These are phyloP conservation scores for Triticum monococcum DNA, from an alignment of 176 grass and related monocot species.

Conservation along the genomic window DNA sequence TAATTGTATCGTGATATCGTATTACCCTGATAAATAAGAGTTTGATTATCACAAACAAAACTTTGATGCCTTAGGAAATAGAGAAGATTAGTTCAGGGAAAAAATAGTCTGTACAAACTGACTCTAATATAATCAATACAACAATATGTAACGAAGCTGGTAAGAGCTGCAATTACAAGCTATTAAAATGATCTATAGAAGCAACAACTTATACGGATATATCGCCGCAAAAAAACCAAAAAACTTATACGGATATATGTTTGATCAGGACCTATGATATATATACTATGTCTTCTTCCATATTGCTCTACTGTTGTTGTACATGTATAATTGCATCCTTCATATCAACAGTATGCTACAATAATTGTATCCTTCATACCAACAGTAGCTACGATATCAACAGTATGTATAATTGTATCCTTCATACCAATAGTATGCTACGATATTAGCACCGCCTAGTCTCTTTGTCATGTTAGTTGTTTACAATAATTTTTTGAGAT, in stretches of 20 bases:
- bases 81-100: neutral
- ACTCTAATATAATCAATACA: neutral
- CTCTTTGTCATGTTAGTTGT: neutral
- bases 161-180: neutral
- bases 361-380: no score
- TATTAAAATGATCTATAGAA: neutral
- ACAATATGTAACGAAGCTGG: neutral
- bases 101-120: neutral
- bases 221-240: no score
- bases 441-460: neutral
- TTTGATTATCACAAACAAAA: neutral
- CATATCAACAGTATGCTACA: no score
- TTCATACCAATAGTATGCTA: neutral
- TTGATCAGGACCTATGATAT: no score
- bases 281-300: no score
- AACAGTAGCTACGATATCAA: no score
- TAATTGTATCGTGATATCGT: neutral
- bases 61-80: neutral
- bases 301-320: no score
- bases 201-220: neutral
- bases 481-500: slow-evolving; percentile 16
- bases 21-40: slow-evolving; percentile 18
- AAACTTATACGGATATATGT: no score
- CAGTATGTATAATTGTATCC: neutral
- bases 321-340: no score